phyloP scores from a whole-genome alignment of 805 yeast species.

The Kodamaea restingae region DNA sequence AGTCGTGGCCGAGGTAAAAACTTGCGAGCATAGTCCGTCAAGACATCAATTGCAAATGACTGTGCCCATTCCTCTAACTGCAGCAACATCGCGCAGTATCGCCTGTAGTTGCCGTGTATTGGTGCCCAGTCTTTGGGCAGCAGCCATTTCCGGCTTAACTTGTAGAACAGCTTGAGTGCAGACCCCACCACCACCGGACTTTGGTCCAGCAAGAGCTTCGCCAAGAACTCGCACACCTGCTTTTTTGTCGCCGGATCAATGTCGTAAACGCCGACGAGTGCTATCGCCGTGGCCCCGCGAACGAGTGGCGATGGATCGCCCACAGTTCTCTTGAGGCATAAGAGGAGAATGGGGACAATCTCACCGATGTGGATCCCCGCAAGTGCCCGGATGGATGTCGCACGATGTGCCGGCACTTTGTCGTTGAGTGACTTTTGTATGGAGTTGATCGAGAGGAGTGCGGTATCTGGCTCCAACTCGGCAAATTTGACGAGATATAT shows the following conservation, averaged over 20 bases:
- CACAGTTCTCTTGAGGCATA: slow-evolving; percentile 65
- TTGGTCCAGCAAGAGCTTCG: slow-evolving; percentile 57
- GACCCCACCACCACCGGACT: slow-evolving; percentile 66
- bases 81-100: slow-evolving; percentile 44
- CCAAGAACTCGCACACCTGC: slow-evolving; percentile 49
- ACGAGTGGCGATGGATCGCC: slow-evolving; percentile 75
- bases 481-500: slow-evolving; percentile 72
- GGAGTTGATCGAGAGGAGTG: slow-evolving; percentile 83
- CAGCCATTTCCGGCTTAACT: slow-evolving; percentile 40
- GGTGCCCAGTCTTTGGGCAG: slow-evolving; percentile 41
- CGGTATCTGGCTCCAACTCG: slow-evolving; percentile 82
- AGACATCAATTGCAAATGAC: slow-evolving; percentile 50
- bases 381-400: slow-evolving; percentile 72
- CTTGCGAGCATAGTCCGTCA: slow-evolving; percentile 61
- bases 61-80: slow-evolving; percentile 76
- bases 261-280: slow-evolving; percentile 54
- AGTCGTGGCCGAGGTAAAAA: slow-evolving; percentile 56
- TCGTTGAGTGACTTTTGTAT: slow-evolving; percentile 81
- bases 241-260: slow-evolving; percentile 34
- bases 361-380: slow-evolving; percentile 82
- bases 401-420: slow-evolving; percentile 60
- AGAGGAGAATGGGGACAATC: slow-evolving; percentile 70
- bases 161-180: slow-evolving; percentile 55
- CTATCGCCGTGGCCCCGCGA: slow-evolving; percentile 72
- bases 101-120: slow-evolving; percentile 67